Percentiles rank a stretch among this genome's conserved stretches.
These are phyloP conservation scores for Leccinellum albellum DNA, from an alignment of 768 basidiomycete genomes.

Conservation along the genomic window DNA sequence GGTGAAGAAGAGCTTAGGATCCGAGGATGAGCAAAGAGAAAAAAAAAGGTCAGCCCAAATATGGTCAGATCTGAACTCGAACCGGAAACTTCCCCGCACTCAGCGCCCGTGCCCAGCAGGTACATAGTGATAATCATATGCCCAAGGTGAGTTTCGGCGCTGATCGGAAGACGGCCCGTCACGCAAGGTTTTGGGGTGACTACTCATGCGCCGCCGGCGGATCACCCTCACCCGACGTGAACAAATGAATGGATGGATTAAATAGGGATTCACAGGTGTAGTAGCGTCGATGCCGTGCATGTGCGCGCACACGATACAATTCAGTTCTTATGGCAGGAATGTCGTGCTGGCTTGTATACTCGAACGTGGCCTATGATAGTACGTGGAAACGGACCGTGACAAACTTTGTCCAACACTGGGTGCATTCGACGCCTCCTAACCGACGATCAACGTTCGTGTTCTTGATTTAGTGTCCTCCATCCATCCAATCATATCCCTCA, in stretches of 20 bases:
- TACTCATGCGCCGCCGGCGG: neutral
- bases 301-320: neutral
- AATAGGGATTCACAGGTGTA: neutral
- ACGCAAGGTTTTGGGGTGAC: neutral
- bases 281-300: neutral
- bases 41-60: slow-evolving; percentile 25
- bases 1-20: neutral
- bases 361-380: neutral
- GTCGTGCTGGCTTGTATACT: no score
- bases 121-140: slow-evolving; percentile 37
- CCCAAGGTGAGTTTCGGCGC: slow-evolving; percentile 10
- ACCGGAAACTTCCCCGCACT: slow-evolving; percentile 39
- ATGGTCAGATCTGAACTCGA: slow-evolving; percentile 40
- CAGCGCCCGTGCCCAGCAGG: no score
- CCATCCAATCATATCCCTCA: neutral
- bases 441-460: neutral
- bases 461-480: neutral
- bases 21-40: neutral
- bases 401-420: no score
- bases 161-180: neutral
- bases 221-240: neutral
- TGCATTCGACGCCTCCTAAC: neutral
- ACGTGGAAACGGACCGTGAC: no score
- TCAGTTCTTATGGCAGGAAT: neutral
- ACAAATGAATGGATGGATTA: neutral